A percentile compares a stretch with the other conserved stretches of the same genome.
Evolutionary conservation across 2,329 filamentous ascomycete species (phyloP).

Genomic region (Madurella mycetomatis): DNA sequence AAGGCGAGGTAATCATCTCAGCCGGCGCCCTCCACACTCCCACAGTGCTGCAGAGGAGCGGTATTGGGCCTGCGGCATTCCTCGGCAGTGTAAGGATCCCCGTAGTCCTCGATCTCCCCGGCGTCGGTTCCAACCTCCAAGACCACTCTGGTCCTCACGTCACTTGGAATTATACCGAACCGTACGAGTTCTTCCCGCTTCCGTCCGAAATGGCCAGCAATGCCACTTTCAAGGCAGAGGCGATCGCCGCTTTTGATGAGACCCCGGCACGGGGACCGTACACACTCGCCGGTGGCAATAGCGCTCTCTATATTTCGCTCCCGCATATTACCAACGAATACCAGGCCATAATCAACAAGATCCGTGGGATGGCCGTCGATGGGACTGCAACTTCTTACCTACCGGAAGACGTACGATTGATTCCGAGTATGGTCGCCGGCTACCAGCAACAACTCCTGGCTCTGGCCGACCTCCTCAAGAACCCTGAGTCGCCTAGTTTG

Average conservation of each 20-base stretch:
- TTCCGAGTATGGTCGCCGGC: conserved; percentile 13
- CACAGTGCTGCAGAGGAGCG: conserved; percentile 39
- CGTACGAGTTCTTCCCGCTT: conserved; percentile 16
- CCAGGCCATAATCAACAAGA: conserved; percentile 8
- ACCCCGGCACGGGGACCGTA: conserved; percentile 34
- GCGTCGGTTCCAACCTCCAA: conserved; percentile 49
- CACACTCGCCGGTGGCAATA: conserved; percentile 33
- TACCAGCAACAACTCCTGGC: conserved; percentile 18
- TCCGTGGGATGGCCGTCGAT: conserved; percentile 7
- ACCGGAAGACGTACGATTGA: conserved; percentile 7
- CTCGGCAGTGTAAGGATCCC: conserved; percentile 42
- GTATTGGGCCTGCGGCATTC: conserved; percentile 35
- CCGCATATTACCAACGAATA: conserved; percentile 13
- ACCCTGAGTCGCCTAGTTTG: conserved; percentile 11
- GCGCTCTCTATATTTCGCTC: conserved; percentile 28
- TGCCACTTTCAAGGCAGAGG: conserved; percentile 31
- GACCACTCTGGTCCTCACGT: conserved; percentile 32
- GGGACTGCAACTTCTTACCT: conserved; percentile 11
- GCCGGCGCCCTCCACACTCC: conserved; percentile 41
- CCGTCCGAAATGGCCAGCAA: conserved; percentile 23
- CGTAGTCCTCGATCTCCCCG: conserved; percentile 51
- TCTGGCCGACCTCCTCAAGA: conserved; percentile 12
- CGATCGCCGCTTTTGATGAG: conserved; percentile 30
- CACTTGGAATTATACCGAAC: conserved; percentile 22
- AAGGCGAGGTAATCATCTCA: conserved; percentile 38